These are phyloP conservation scores for Neonectria magnoliae DNA, from an alignment of 2,329 filamentous ascomycete species.

Conservation along the genomic window DNA sequence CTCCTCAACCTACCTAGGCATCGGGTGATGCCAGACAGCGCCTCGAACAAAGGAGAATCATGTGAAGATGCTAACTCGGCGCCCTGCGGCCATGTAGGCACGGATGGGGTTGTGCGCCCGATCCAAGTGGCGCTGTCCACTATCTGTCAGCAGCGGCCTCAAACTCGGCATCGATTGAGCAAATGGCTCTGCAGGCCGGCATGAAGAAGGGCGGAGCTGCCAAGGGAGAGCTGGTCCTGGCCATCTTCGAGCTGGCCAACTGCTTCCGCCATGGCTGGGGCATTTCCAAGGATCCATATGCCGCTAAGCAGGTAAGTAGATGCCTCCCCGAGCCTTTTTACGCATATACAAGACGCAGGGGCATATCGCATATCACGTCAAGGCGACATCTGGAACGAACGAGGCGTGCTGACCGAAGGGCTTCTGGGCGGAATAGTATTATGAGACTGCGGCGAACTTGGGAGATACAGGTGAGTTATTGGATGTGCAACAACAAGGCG, in stretches of 20 bases:
- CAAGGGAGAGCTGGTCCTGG: slow-evolving; percentile 94
- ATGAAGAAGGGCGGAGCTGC: slow-evolving; percentile 93
- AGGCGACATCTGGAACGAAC: background rate
- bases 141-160: slow-evolving; percentile 90
- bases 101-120: slow-evolving; percentile 86
- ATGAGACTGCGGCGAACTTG: slow-evolving; percentile 95
- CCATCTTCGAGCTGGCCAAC: slow-evolving; percentile 94
- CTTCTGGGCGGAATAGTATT: slow-evolving; percentile 70
- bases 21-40: slow-evolving; percentile 5
- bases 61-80: slow-evolving; percentile 29
- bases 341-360: slow-evolving; percentile 1
- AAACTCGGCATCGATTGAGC: slow-evolving; percentile 88
- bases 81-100: slow-evolving; percentile 65
- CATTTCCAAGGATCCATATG: slow-evolving; percentile 83
- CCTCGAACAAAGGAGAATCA: slow-evolving; percentile 2
- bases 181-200: slow-evolving; percentile 84
- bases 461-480: slow-evolving; percentile 78
- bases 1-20: background rate
- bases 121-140: slow-evolving; percentile 78
- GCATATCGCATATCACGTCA: background rate
- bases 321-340: background rate
- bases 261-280: slow-evolving; percentile 97
- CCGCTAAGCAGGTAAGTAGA: slow-evolving; percentile 73
- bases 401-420: slow-evolving; percentile 43
- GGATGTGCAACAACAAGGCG: slow-evolving; percentile 11